Percentiles rank a stretch among this genome's conserved stretches.
These are phyloP conservation scores for Effrenium voratum DNA, from an alignment of 73 alveolate genomes.

Conservation along the genomic window DNA sequence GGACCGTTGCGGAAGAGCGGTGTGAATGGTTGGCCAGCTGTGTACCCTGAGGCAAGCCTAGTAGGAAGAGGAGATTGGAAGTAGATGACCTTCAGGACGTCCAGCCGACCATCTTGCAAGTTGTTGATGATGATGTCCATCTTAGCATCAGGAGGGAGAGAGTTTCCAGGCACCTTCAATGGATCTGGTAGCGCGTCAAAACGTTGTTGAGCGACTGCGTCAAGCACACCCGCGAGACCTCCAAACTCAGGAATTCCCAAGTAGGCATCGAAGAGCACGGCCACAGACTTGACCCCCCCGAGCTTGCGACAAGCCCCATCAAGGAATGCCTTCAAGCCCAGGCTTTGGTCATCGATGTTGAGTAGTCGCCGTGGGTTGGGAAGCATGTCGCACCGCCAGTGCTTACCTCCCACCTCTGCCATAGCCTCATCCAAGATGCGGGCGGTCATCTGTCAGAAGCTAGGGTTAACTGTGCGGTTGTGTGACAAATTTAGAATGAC, in stretches of 20 bases:
- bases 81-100: background rate
- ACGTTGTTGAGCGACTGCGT: background rate
- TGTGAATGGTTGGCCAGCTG: background rate
- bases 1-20: conserved; percentile 17
- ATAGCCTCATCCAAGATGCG: background rate
- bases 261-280: background rate
- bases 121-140: background rate
- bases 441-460: no score
- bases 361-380: background rate
- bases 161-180: background rate
- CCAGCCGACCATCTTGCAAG: conserved; percentile 15
- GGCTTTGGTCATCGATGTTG: background rate
- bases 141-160: background rate
- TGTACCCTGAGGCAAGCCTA: background rate
- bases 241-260: conserved; percentile 6
- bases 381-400: background rate
- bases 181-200: background rate
- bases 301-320: background rate
- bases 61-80: background rate
- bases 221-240: background rate
- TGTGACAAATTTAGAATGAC: no score
- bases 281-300: background rate
- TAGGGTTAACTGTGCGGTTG: no score
- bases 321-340: background rate
- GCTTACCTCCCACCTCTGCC: conserved; percentile 4